Evolutionary conservation across 78 protist genomes (phyloP).

Genomic region (Polysphondylium violaceum): DNA sequence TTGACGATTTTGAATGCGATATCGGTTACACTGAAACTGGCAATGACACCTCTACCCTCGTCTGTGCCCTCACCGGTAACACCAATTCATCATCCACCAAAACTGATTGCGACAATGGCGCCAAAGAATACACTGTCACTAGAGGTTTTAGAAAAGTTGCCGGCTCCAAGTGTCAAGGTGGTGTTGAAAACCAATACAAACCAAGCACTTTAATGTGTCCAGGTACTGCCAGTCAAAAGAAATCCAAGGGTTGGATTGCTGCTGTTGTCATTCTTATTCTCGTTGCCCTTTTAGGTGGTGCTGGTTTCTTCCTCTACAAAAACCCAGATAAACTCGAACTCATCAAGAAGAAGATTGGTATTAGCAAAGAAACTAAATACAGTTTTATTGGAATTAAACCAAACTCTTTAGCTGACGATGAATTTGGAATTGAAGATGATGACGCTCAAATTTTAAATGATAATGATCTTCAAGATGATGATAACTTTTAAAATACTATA

Average conservation of each 20-base stretch:
- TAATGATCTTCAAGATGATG: constrained; percentile 46
- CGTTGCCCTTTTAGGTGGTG: constrained; percentile 6
- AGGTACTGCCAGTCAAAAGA: neutral
- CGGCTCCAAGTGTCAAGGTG: constrained; percentile 27
- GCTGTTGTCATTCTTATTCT: constrained; percentile 16
- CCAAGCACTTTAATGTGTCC: constrained; percentile 16
- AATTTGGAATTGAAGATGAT: constrained; percentile 79
- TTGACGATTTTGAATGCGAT: constrained; percentile 68
- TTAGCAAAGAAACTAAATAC: constrained; percentile 30
- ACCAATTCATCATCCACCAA: neutral
- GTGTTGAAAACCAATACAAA: constrained; percentile 3
- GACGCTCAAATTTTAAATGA: constrained; percentile 77
- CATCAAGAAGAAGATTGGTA: constrained; percentile 27
- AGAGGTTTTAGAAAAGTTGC: constrained; percentile 45
- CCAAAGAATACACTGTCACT: neutral
- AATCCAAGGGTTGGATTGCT: constrained; percentile 54
- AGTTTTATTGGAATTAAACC: constrained; percentile 49
- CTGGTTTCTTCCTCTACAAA: constrained; percentile 29
- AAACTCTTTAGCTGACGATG: constrained; percentile 70
- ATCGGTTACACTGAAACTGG: constrained; percentile 23
- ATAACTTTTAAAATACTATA: constrained; percentile 12
- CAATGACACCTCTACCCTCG: neutral
- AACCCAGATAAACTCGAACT: constrained; percentile 34
- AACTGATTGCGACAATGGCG: neutral
- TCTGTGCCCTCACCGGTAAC: neutral